A percentile compares a stretch with the other conserved stretches of the same genome.
phyloP scores from a whole-genome alignment of 345 rosid species.

The Populus tremula region DNA sequence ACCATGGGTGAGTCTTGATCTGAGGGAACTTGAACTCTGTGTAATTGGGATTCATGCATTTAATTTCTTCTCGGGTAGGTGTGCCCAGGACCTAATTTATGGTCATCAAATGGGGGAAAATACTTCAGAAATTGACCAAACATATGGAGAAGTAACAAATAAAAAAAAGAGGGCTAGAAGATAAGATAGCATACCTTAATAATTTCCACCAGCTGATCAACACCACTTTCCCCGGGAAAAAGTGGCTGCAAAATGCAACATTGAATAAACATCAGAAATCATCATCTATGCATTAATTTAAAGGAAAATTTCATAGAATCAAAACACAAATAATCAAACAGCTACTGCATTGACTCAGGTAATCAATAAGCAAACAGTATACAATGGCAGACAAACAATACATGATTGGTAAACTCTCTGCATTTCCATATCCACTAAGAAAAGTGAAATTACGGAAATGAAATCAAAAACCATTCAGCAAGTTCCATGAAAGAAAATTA shows the following conservation, averaged over 20 bases:
- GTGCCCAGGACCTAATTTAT: conserved; percentile 76
- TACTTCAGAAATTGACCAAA: neutral
- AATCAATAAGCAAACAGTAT: neutral
- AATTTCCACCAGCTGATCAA: conserved; percentile 96
- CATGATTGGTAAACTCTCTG: neutral
- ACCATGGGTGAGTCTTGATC: conserved; percentile 99
- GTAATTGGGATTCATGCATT: conserved; percentile 98
- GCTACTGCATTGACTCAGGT: neutral
- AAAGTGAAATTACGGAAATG: neutral
- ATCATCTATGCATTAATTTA: neutral
- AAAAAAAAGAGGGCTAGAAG: neutral
- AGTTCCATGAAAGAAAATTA: neutral
- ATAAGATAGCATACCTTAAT: conserved; percentile 58
- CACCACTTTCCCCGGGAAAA: conserved; percentile 96
- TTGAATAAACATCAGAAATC: conserved; percentile 13
- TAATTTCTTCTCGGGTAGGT: conserved; percentile 94
- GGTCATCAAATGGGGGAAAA: neutral
- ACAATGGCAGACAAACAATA: neutral
- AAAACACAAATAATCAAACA: neutral
- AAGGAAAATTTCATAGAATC: neutral
- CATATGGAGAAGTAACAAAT: neutral
- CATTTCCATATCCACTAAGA: neutral
- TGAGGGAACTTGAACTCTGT: conserved; percentile 96
- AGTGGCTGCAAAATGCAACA: conserved; percentile 60
- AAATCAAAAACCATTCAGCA: neutral